Evolutionary conservation across 495 filamentous ascomycete species (phyloP), one percentile per base, ranked within the genome.

Genomic region (Aspergillus carlsbadensis): DNA sequence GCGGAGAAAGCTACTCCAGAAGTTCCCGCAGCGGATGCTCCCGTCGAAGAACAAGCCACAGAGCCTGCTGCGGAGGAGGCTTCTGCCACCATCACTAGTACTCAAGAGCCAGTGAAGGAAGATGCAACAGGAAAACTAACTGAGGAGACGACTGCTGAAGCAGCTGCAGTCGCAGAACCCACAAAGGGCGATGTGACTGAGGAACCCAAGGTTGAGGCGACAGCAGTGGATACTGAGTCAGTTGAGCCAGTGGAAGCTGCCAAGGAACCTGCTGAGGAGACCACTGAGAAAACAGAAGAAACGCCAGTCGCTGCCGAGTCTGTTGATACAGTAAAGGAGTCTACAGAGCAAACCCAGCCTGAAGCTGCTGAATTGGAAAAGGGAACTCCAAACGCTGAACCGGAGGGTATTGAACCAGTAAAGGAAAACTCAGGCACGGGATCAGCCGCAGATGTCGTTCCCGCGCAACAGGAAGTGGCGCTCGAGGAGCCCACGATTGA

Each of bases 201-300:
- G 8, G 40, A 33, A 4, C 15, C 52, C 17, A 8, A 49, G 46
- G 15, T 36, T 10, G 52, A 37, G n/a, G n/a, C 36, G 31, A 45
- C 35, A 8, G 43, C 26, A 6, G 39, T 20, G 18, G 21, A 34
- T 34, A 35, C 39, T 11, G 35, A 50, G 29, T n/a, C 43, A 10
- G 57, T 44, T 13, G 49, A 52, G 14, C 26, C 26, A 29, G 8
- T 45, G 4, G 43, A 47, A 13, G 10, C 33, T 17, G 45, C 22
- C 15, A 35, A 35, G 37, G 46, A 24, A 42, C n/a, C 36, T 11
- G 24, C 22, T 36, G 40, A 60, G 33, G 41, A 56, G 43, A 46
- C 52, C 13, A 29, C 26, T 8, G 26, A 29, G 4, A 26, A 6
- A 14, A 11, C 35, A 2, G 35, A 39, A 18, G 48, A 52, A 31